These are phyloP conservation scores for Claviceps sp. DNA, from an alignment of 2,329 filamentous ascomycete species.

Conservation along the genomic window DNA sequence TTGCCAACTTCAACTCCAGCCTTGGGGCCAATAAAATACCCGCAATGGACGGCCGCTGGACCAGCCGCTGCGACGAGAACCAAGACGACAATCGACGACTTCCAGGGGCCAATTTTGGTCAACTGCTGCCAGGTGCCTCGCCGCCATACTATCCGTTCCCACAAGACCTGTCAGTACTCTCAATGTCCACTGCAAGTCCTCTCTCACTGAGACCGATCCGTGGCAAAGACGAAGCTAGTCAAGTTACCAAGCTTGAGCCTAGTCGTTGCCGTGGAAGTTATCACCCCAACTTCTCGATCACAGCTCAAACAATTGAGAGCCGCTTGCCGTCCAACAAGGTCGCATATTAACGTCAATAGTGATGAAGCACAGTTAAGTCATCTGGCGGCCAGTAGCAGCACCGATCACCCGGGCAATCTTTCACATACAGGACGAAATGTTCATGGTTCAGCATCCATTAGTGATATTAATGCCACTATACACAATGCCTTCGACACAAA, in stretches of 20 bases:
- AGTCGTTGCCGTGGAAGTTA: conserved; percentile 11
- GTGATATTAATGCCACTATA: not conserved
- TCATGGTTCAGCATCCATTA: conserved; percentile 4
- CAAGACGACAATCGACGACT: conserved; percentile 1
- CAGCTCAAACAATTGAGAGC: conserved; percentile 20
- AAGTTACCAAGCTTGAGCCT: conserved; percentile 28
- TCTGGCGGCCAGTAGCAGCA: not conserved
- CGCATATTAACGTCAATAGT: not conserved
- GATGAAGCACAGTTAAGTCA: conserved; percentile 1
- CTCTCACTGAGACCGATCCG: not conserved
- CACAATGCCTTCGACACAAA: not conserved
- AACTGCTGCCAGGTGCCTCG: conserved; percentile 13
- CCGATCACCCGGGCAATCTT: conserved; percentile 6
- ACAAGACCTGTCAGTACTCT: conserved; percentile 4
- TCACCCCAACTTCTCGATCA: conserved; percentile 13
- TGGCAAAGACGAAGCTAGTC: conserved; percentile 25
- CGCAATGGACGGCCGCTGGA: conserved; percentile 4
- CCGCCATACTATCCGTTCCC: conserved; percentile 1
- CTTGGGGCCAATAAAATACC: conserved; percentile 1
- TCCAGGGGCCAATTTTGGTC: not conserved
- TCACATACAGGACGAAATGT: conserved; percentile 5
- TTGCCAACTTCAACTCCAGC: not conserved
- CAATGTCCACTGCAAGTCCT: conserved; percentile 1
- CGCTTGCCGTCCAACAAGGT: conserved; percentile 8
- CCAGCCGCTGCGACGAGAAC: conserved; percentile 3